Evolutionary conservation across 768 basidiomycete genomes (phyloP).

Genomic region (Collybia mongolica): DNA sequence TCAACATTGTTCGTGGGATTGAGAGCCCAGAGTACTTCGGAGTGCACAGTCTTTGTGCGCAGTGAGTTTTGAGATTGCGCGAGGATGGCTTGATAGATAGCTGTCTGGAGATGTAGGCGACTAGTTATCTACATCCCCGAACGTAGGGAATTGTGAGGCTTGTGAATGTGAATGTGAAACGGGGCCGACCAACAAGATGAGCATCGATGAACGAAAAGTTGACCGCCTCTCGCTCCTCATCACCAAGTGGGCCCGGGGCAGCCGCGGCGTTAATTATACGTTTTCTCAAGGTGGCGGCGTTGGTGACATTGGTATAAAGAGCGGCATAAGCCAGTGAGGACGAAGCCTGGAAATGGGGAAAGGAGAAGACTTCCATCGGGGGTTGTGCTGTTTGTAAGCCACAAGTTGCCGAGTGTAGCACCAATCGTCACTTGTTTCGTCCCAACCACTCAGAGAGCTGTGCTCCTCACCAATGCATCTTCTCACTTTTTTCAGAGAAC

Average conservation of each 20-base stretch:
- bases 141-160: conserved; percentile 6
- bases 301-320: conserved; percentile 65
- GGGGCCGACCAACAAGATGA: conserved; percentile 54
- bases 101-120: conserved; percentile 76
- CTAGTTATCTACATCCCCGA: conserved; percentile 70
- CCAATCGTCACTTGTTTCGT: background rate
- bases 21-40: conserved; percentile 85
- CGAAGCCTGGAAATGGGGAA: conserved; percentile 47
- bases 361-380: conserved; percentile 55
- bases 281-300: conserved; percentile 56
- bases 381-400: conserved; percentile 2
- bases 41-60: conserved; percentile 85
- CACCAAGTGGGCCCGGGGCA: conserved; percentile 56
- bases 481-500: conserved; percentile 9
- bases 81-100: conserved; percentile 78
- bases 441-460: conserved; percentile 10
- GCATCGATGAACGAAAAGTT: conserved; percentile 94
- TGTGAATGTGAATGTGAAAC: conserved; percentile 2
- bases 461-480: conserved; percentile 14
- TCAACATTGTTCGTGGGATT: conserved; percentile 77
- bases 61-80: conserved; percentile 57
- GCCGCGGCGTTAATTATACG: conserved; percentile 73
- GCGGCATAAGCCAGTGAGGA: conserved; percentile 53
- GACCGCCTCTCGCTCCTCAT: conserved; percentile 69
- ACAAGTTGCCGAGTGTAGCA: conserved; percentile 3